phyloP scores from a whole-genome alignment of 768 basidiomycete genomes.

The Leccinum boreale region DNA sequence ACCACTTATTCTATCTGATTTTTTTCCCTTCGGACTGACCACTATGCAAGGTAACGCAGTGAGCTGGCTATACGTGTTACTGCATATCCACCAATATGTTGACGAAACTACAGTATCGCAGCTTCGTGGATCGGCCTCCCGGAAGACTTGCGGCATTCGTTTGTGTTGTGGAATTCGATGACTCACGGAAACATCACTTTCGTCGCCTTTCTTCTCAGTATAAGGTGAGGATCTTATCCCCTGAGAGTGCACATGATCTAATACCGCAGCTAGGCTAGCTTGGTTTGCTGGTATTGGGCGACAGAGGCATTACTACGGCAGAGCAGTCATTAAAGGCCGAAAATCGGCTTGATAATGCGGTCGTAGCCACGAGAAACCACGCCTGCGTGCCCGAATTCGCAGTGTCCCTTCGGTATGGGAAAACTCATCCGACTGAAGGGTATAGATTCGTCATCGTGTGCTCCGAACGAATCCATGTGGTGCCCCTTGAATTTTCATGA shows the following conservation, averaged over 20 bases:
- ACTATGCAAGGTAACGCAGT: slow-evolving; percentile 56
- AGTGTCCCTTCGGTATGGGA: neutral
- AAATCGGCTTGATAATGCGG: slow-evolving; percentile 12
- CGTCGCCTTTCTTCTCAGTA: slow-evolving; percentile 50
- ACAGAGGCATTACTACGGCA: slow-evolving; percentile 40
- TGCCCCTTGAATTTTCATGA: slow-evolving; percentile 51
- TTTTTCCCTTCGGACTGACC: slow-evolving; percentile 1
- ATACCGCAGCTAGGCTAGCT: slow-evolving; percentile 37
- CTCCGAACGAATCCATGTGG: slow-evolving; percentile 43
- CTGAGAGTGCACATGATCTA: slow-evolving; percentile 1
- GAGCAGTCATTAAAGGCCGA: slow-evolving; percentile 6
- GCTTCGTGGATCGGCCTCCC: slow-evolving; percentile 60
- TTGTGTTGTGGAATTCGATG: slow-evolving; percentile 62
- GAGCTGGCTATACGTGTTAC: slow-evolving; percentile 21
- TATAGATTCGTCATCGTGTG: slow-evolving; percentile 2
- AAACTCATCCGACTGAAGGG: neutral
- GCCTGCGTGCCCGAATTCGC: neutral
- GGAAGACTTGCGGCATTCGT: slow-evolving; percentile 45
- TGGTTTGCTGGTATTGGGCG: slow-evolving; percentile 56
- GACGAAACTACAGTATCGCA: slow-evolving; percentile 44
- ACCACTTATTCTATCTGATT: neutral
- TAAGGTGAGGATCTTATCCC: slow-evolving; percentile 41
- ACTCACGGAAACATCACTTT: slow-evolving; percentile 77
- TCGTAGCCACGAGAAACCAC: neutral
- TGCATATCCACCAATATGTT: neutral